Evolutionary conservation across 768 basidiomycete species (phyloP).

Genomic region (Russula abietina): DNA sequence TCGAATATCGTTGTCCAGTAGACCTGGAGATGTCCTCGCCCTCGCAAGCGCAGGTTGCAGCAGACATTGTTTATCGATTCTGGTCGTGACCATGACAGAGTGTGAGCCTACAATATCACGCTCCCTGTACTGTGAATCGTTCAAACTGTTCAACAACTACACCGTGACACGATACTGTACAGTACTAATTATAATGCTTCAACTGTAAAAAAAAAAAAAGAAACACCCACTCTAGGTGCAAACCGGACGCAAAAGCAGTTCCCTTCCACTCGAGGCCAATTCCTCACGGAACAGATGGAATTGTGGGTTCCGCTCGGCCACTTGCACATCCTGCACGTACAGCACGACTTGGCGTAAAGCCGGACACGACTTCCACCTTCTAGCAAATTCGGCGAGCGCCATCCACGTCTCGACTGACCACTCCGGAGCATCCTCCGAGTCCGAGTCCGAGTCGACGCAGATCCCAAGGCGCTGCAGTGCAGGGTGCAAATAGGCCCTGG

Average conservation of each 20-base stretch:
- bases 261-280: background rate
- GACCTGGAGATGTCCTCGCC: too few relatives aligned
- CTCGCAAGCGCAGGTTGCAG: too few relatives aligned
- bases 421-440: background rate
- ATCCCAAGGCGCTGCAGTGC: conserved; percentile 13
- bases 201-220: too few relatives aligned
- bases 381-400: background rate
- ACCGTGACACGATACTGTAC: too few relatives aligned
- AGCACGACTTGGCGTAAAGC: conserved; percentile 4
- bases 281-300: background rate
- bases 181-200: too few relatives aligned
- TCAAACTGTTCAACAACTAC: too few relatives aligned
- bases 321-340: background rate
- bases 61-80: too few relatives aligned
- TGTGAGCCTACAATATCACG: too few relatives aligned
- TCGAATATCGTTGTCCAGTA: too few relatives aligned
- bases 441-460: background rate
- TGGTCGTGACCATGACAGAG: too few relatives aligned
- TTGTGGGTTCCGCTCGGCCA: background rate
- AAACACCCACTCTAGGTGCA: background rate
- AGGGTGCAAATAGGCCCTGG: background rate
- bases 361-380: conserved; percentile 1
- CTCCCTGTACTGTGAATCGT: too few relatives aligned
- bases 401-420: conserved; percentile 5
- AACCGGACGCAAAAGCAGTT: background rate